Evolutionary conservation across 108 stramenopile species (phyloP).

Genomic region (Cyclostephanos invisitatus): DNA sequence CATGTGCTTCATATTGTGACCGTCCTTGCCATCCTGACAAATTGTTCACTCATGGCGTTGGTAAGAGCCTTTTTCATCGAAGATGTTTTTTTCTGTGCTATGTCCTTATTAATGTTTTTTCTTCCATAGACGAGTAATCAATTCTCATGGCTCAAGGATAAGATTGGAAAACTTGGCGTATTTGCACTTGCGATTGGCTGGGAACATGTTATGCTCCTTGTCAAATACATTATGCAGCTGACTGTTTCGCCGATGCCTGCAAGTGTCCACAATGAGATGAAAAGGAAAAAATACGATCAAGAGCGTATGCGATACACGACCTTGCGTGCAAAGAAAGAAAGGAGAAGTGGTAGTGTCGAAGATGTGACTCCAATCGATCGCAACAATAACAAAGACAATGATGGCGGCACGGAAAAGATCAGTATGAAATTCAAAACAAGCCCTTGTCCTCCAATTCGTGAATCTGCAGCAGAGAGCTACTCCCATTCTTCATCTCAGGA

Average conservation of each 20-base stretch:
- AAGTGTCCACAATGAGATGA: constrained; percentile 69
- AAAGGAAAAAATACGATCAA: constrained; percentile 62
- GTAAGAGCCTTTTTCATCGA: constrained; percentile 51
- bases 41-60: constrained; percentile 93
- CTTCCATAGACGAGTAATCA: constrained; percentile 55
- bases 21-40: constrained; percentile 93
- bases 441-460: constrained; percentile 42
- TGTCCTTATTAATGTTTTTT: neutral
- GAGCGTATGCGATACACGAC: constrained; percentile 57
- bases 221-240: constrained; percentile 85
- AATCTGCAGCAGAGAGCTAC: constrained; percentile 30
- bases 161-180: constrained; percentile 61
- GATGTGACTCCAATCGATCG: constrained; percentile 6
- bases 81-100: neutral
- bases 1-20: constrained; percentile 95
- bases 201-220: constrained; percentile 88
- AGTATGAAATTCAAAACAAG: constrained; percentile 17
- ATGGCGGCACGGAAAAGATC: constrained; percentile 7
- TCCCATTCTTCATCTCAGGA: constrained; percentile 19
- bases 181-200: constrained; percentile 82
- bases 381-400: constrained; percentile 16
- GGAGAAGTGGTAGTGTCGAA: constrained; percentile 42
- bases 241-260: constrained; percentile 67
- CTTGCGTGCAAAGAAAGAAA: constrained; percentile 67
- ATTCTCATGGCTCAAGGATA: constrained; percentile 53